Conservation (phyloP, 805 yeast genomes). For the Phaffomyces opuntiae region DNA sequence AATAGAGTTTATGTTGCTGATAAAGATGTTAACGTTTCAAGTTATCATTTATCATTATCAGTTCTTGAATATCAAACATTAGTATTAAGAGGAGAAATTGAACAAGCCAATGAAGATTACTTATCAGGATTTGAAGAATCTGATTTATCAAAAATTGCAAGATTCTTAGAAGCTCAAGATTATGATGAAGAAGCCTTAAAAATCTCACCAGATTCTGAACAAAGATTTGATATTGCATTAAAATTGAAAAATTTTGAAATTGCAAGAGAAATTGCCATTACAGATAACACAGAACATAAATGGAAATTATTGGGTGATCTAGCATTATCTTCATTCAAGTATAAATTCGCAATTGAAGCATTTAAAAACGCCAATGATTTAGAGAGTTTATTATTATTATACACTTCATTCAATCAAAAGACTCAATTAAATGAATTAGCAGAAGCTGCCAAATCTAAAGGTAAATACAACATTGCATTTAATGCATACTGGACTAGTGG, state of each 20-base stretch:
- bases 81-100: conserved; percentile 90
- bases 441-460: conserved; percentile 55
- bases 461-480: conserved; percentile 86
- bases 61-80: conserved; percentile 95
- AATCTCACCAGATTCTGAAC: conserved; percentile 81
- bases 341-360: conserved; percentile 72
- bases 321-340: conserved; percentile 71
- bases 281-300: conserved; percentile 53
- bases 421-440: conserved; percentile 59
- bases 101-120: conserved; percentile 58
- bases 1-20: conserved; percentile 87
- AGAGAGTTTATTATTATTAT: conserved; percentile 72
- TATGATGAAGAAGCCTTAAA: conserved; percentile 75
- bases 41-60: conserved; percentile 75
- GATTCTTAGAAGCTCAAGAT: conserved; percentile 93
- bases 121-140: conserved; percentile 56
- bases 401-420: conserved; percentile 73
- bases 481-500: conserved; percentile 87
- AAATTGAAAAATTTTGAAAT: conserved; percentile 62
- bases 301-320: conserved; percentile 93
- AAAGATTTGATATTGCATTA: conserved; percentile 84
- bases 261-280: conserved; percentile 62
- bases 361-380: conserved; percentile 75
- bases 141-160: conserved; percentile 71
- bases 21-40: conserved; percentile 75